phyloP scores from a whole-genome alignment of 1,139 yeast species.

The Magnusiomyces fungicola region DNA sequence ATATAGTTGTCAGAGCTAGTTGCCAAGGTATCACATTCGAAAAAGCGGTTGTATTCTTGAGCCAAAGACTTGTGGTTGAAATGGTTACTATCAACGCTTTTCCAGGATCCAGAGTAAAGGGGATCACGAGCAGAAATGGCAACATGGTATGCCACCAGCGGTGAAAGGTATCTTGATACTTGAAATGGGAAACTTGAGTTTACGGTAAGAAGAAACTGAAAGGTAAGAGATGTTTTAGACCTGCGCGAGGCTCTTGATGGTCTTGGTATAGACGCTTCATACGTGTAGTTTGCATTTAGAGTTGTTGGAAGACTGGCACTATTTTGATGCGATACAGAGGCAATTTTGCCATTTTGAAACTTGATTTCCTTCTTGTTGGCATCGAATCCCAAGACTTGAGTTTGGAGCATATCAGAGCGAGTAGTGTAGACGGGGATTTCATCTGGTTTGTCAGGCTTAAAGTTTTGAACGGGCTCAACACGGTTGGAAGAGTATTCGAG shows the following conservation, averaged over 20 bases:
- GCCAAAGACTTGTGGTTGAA: not conserved
- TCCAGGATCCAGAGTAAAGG: not conserved
- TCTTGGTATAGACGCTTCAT: no score
- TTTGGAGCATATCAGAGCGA: not conserved
- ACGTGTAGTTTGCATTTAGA: no score
- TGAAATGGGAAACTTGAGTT: not conserved
- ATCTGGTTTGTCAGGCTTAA: not conserved
- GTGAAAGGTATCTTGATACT: not conserved
- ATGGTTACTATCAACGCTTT: not conserved
- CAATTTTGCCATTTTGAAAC: not conserved
- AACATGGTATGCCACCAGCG: not conserved
- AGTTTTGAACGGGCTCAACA: not conserved
- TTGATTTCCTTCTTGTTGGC: not conserved
- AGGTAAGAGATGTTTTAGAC: no score
- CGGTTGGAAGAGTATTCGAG: not conserved
- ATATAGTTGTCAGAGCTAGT: not conserved
- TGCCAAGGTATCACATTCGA: not conserved
- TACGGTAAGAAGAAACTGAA: not conserved
- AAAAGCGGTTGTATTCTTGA: not conserved
- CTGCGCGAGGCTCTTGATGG: no score
- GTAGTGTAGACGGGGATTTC: not conserved
- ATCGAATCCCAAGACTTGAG: slow-evolving; percentile 2
- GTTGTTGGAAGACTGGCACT: no score
- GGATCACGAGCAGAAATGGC: not conserved
- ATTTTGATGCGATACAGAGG: no score